A percentile compares a stretch with the other conserved stretches of the same genome.
Evolutionary conservation across 2,329 filamentous ascomycete genomes (phyloP).

Genomic region (Trichoderma simmonsii): DNA sequence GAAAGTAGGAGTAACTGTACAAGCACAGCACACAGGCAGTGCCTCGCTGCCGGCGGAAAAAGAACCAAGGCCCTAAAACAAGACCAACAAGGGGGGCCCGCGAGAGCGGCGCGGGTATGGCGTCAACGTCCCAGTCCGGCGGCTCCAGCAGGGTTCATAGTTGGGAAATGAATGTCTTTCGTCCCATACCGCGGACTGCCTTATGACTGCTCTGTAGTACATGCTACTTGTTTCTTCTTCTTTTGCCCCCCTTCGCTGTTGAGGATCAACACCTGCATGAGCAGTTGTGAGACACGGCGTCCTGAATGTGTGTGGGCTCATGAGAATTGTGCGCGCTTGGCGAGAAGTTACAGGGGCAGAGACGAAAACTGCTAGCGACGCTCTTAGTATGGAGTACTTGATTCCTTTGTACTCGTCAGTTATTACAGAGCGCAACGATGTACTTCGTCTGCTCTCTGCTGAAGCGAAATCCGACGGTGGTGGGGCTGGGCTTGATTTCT

Average conservation of each 20-base stretch:
- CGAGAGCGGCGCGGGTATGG: constrained; percentile 18
- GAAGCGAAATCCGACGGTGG: constrained; percentile 17
- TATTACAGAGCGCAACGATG: neutral
- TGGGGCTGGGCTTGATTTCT: constrained; percentile 13
- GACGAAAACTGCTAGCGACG: neutral
- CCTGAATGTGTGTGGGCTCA: constrained; percentile 8
- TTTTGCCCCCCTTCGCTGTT: neutral
- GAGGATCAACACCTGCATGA: neutral
- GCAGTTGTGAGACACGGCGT: constrained; percentile 7
- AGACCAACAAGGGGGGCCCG: constrained; percentile 6
- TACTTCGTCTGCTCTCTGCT: neutral
- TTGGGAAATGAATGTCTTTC: neutral
- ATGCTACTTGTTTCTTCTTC: neutral
- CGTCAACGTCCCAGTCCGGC: constrained; percentile 20
- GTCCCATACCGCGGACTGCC: neutral
- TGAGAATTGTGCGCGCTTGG: constrained; percentile 13
- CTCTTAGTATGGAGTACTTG: neutral
- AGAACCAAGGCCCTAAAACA: neutral
- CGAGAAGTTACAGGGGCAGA: constrained; percentile 1
- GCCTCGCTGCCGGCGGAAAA: neutral
- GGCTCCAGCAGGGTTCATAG: constrained; percentile 12
- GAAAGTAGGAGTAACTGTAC: neutral
- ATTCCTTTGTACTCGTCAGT: neutral
- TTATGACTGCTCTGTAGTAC: neutral
- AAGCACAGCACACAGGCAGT: neutral